phyloP scores from a whole-genome alignment of 2,329 filamentous ascomycete genomes.

The Fusarium neocosmosporiellum region DNA sequence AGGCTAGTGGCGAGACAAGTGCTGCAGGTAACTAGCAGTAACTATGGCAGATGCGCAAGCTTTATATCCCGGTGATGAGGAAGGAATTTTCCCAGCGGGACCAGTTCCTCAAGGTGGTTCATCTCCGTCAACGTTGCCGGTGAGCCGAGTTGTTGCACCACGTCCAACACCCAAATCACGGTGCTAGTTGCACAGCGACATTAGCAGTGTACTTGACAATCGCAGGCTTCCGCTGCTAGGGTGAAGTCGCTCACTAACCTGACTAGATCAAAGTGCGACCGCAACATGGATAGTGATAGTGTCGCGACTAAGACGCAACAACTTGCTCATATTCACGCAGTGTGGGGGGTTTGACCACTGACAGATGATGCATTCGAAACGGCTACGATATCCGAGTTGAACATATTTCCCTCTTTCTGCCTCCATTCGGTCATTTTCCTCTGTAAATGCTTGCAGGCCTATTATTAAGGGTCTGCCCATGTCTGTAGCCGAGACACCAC shows the following conservation, averaged over 20 bases:
- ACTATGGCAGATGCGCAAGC: background rate
- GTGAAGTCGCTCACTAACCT: background rate
- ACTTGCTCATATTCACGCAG: background rate
- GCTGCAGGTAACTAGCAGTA: background rate
- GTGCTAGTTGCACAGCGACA: background rate
- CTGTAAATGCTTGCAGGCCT: background rate
- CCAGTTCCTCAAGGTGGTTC: background rate
- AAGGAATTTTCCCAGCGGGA: too few relatives aligned
- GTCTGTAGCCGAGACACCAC: background rate
- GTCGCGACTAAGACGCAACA: background rate
- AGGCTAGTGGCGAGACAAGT: background rate
- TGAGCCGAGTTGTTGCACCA: background rate
- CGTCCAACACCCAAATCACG: background rate
- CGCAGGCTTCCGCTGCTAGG: background rate
- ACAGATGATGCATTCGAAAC: background rate
- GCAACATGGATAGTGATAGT: background rate
- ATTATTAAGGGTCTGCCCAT: background rate
- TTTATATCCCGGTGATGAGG: background rate
- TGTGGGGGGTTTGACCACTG: background rate
- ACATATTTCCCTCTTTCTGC: background rate
- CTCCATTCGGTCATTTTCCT: background rate
- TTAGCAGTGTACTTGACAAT: background rate
- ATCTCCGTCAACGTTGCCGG: background rate
- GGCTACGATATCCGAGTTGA: background rate
- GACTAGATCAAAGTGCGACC: background rate